Evolutionary conservation across 2,329 filamentous ascomycete species (phyloP), one percentile per base, ranked within the genome.

Genomic region (Sphaerulina populicola): DNA sequence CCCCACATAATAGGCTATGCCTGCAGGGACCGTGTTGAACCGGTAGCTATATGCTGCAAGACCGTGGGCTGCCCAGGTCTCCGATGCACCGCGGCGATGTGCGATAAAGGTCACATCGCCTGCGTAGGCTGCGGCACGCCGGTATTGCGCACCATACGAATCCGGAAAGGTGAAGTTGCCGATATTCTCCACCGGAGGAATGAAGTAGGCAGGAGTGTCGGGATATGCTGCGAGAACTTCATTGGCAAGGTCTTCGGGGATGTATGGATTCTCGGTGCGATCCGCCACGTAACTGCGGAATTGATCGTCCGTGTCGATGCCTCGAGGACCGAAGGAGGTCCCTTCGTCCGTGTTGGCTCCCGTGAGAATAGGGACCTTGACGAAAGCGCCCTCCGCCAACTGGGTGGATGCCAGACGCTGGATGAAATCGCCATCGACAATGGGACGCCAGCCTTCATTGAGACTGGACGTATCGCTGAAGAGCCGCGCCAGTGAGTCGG

Each of bases 261-360:
- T 15, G n/a, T 52, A 11, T n/a, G 66, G 55, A 54, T 49, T 58
- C 38, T 6, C 15, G 14, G 41, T 52, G 15, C 57, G 49, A 49
- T 63, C 57, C 29, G 66, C 67, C 11, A 77, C 65, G 44, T 66
- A 69, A 15, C 64, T 61, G 40, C 69, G 65, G 60, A 82, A 78
- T 44, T 81, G 72, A 12, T 68, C 72, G 9, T 72, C 76, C 1
- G 74, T 79, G 61, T 82, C 76, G 54, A 83, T 74, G 12, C 74
- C 76, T 5, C 54, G 63, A 9, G 74, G 72, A 0, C 72, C 75
- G 59, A 83, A 83, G 1, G 71, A 69, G 0, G 76, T 76, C 2
- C 81, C 83, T 63, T 87, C 83, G 58, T 86, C 83, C 1, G 76
- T 76, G 64, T 85, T 86, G 33, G 75, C 76, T 36, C 84, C 83